Evolutionary conservation across 441 rosid species (phyloP), one percentile per base, ranked within the genome.

Genomic region (Isatis lusitanica): DNA sequence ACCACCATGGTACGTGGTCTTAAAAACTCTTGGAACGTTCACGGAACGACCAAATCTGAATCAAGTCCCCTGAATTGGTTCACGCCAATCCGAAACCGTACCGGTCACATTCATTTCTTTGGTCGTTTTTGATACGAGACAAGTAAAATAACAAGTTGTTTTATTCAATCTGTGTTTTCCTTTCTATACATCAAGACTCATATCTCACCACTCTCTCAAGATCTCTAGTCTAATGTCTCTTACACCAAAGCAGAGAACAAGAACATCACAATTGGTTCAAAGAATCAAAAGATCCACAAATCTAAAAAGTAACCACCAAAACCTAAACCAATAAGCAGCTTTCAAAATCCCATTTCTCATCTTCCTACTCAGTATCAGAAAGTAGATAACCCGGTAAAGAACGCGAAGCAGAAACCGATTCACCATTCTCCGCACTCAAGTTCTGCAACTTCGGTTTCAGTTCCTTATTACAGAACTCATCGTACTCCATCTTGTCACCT

Each of bases 401-500:
- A 13, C 18, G 53, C n/a, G 76, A 68, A 0, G 35, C 1, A 31
- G 68, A 73, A 51, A 73, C 63, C n/a, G 77, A 59, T 70, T 75
- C 83, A 7, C 85, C 75, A 73, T 87, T 84, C 30, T 85, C 93
- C 55, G 11, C 35, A 74, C 73, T 76, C 80, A 93, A 72, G 16
- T 83, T 86, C 83, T 86, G 84, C 79, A 93, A 73, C 2, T 87
- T 92, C 3, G 93, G 98, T 82, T 74, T 89, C 79, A 93, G 55
- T 70, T 93, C 95, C 47, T 64, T 83, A 26, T 82, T 78, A 66
- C 89, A 93, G 46, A 90, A 93, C 18, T 90, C 98, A 39, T 89
- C 95, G 8, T 84, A 93, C 79, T 93, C 98, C 66, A 78, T 85
- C 78, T 59, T 85, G 26, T 93, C 97, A 7, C 98, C 98, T 59